Conservation (phyloP, 1,139 yeast species). For the Magnusiomyces fungicola region DNA sequence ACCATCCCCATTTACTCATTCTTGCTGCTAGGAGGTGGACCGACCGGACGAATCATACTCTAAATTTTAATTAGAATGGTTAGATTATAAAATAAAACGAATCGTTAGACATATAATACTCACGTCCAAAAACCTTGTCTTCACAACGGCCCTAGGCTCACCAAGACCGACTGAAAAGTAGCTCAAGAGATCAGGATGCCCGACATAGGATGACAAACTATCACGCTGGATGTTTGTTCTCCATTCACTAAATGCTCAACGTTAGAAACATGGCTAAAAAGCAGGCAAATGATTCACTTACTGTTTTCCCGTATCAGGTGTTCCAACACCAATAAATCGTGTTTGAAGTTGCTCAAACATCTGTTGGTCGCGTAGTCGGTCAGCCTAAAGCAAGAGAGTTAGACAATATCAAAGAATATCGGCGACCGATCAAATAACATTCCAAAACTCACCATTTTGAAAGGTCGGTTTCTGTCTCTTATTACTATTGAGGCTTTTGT, state of each 20-base stretch:
- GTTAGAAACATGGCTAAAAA: no score
- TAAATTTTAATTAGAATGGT: constrained; percentile 6
- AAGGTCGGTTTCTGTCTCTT: no score
- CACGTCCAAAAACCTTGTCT: constrained; percentile 47
- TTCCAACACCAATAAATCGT: constrained; percentile 65
- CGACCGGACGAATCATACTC: constrained; percentile 49
- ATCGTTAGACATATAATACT: constrained; percentile 13
- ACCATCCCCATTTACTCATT: neutral
- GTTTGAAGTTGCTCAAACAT: constrained; percentile 53
- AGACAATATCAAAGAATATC: no score
- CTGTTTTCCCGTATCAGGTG: constrained; percentile 55
- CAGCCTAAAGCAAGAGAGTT: constrained; percentile 44
- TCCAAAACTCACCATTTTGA: no score
- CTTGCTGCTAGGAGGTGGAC: constrained; percentile 20
- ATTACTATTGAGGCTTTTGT: no score
- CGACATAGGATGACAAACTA: constrained; percentile 60
- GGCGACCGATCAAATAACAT: no score
- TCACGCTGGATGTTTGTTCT: constrained; percentile 62
- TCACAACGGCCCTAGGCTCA: constrained; percentile 44
- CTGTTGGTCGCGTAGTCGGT: constrained; percentile 59
- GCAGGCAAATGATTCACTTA: constrained; percentile 26
- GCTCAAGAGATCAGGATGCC: constrained; percentile 59
- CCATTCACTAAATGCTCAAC: constrained; percentile 47
- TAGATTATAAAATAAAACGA: neutral
- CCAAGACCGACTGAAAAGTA: constrained; percentile 60